A percentile compares a stretch with the other conserved stretches of the same genome.
These are phyloP conservation scores for Cadophora luteo-olivacea DNA, from an alignment of 2,329 filamentous ascomycete species.

Conservation along the genomic window DNA sequence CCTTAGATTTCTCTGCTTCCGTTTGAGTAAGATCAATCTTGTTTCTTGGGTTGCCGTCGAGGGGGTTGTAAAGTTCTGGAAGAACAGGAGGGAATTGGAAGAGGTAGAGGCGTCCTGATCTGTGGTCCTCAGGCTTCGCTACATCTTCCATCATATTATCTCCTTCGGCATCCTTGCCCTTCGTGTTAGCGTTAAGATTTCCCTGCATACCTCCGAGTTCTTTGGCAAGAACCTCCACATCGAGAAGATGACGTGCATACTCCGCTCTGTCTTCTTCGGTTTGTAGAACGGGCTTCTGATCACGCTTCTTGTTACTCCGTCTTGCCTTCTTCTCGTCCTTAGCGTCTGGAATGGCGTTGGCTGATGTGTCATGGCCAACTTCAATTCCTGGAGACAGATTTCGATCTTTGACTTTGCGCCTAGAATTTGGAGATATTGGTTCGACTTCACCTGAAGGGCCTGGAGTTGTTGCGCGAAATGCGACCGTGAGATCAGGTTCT, in stretches of 20 bases:
- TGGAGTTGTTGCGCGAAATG: not conserved
- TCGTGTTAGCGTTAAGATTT: slow-evolving; percentile 21
- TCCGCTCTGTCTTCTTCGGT: slow-evolving; percentile 59
- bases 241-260: slow-evolving; percentile 54
- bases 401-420: slow-evolving; percentile 23
- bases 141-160: slow-evolving; percentile 44
- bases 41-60: slow-evolving; percentile 32
- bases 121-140: slow-evolving; percentile 31
- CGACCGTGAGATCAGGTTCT: slow-evolving; percentile 23
- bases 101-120: slow-evolving; percentile 64
- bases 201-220: slow-evolving; percentile 52
- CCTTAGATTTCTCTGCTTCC: slow-evolving; percentile 18
- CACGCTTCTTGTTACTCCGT: slow-evolving; percentile 27
- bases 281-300: slow-evolving; percentile 51
- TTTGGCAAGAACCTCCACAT: slow-evolving; percentile 52
- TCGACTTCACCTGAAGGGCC: slow-evolving; percentile 8
- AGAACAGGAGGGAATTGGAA: slow-evolving; percentile 70
- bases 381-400: slow-evolving; percentile 12
- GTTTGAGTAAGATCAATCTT: slow-evolving; percentile 1
- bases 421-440: slow-evolving; percentile 24
- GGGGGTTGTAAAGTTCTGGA: slow-evolving; percentile 54
- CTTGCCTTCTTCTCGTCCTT: slow-evolving; percentile 26
- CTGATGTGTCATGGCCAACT: not conserved
- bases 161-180: slow-evolving; percentile 48
- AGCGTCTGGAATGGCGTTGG: slow-evolving; percentile 5